A percentile compares a stretch with the other conserved stretches of the same genome.
Evolutionary conservation across 176 grass and related monocot species (phyloP).

Genomic region (Guadua angustifolia): DNA sequence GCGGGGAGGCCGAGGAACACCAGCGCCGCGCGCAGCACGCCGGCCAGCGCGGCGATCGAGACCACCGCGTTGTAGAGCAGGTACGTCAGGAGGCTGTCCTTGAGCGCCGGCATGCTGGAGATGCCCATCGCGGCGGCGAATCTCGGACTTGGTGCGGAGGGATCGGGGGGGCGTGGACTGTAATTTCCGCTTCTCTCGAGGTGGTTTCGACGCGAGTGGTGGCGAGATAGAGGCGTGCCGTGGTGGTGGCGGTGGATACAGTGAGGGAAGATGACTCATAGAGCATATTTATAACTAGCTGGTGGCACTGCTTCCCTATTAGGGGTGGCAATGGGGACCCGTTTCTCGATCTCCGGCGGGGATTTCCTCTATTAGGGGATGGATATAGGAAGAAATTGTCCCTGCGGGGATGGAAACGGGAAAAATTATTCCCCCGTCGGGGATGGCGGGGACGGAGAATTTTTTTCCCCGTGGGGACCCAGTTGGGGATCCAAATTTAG

Average conservation of each 20-base stretch:
- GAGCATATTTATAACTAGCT: constrained; percentile 42
- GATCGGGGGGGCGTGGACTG: constrained; percentile 35
- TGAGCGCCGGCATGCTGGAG: constrained; percentile 75
- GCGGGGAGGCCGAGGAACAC: constrained; percentile 57
- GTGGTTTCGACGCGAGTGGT: neutral
- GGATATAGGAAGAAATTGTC: too few species aligned
- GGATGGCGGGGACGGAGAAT: too few species aligned
- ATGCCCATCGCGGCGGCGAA: constrained; percentile 65
- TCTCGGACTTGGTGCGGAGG: neutral
- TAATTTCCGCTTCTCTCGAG: constrained; percentile 24
- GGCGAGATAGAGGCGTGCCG: neutral
- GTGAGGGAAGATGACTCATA: neutral
- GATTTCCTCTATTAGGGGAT: too few species aligned
- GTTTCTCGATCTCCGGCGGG: too few species aligned
- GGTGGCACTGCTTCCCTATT: neutral
- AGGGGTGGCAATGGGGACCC: too few species aligned
- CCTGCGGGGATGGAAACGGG: too few species aligned
- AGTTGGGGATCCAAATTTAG: too few species aligned
- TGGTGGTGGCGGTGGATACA: neutral
- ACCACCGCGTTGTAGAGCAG: constrained; percentile 69
- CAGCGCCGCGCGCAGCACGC: constrained; percentile 55
- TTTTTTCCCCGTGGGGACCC: too few species aligned
- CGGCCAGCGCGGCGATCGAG: constrained; percentile 62
- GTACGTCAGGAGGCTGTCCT: constrained; percentile 73
- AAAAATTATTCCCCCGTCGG: too few species aligned